These are phyloP conservation scores for Acer negundo DNA, from an alignment of 345 rosid species.

Conservation along the genomic window DNA sequence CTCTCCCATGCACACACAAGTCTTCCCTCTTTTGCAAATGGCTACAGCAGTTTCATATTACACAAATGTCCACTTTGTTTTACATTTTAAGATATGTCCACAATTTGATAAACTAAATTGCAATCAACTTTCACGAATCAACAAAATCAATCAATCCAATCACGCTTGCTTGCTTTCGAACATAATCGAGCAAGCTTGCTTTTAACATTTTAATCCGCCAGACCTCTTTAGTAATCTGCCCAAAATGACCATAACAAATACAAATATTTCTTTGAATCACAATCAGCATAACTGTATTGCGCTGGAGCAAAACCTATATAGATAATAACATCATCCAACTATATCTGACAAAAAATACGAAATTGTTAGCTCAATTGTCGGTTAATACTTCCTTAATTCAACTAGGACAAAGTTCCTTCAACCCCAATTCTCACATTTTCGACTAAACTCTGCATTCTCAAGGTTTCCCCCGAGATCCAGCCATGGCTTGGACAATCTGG, in stretches of 20 bases:
- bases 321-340: background rate
- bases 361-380: slow-evolving; percentile 2
- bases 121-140: no score
- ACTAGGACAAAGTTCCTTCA: background rate
- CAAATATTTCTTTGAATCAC: background rate
- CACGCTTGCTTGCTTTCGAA: no score
- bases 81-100: no score
- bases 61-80: no score
- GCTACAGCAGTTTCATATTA: no score
- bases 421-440: background rate
- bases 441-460: background rate
- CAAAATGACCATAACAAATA: background rate
- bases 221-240: background rate
- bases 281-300: background rate
- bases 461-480: background rate
- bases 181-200: no score
- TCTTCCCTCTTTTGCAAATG: no score
- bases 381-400: background rate
- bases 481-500: background rate
- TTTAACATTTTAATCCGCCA: background rate
- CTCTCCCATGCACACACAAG: no score
- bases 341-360: background rate
- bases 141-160: background rate
- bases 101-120: no score
- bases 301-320: background rate